Evolutionary conservation across 371 early-diverging fungal genomes (phyloP).

Genomic region (Mucor mucedo): DNA sequence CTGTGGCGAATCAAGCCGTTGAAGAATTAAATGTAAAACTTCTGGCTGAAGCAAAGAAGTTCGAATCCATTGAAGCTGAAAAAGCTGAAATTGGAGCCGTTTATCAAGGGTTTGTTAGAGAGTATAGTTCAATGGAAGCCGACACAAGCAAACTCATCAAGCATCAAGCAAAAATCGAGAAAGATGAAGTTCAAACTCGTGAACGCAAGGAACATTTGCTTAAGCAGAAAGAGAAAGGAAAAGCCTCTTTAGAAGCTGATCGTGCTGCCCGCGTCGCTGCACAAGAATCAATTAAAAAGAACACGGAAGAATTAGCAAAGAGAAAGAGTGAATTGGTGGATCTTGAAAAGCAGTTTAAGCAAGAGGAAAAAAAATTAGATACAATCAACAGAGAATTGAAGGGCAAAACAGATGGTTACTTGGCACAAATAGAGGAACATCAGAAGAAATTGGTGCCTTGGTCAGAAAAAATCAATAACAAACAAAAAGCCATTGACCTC

Average conservation of each 20-base stretch:
- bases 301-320: constrained; percentile 59
- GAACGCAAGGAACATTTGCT: constrained; percentile 82
- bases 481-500: constrained; percentile 77
- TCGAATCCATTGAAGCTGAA: constrained; percentile 61
- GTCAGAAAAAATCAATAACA: constrained; percentile 76
- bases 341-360: constrained; percentile 65
- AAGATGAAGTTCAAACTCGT: constrained; percentile 76
- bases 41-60: constrained; percentile 63
- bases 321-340: constrained; percentile 61
- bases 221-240: constrained; percentile 73
- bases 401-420: constrained; percentile 80
- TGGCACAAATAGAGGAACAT: constrained; percentile 74
- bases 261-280: constrained; percentile 51
- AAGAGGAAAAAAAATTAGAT: constrained; percentile 76
- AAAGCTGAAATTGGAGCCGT: constrained; percentile 59
- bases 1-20: constrained; percentile 52
- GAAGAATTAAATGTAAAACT: constrained; percentile 57
- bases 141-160: constrained; percentile 60
- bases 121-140: constrained; percentile 68
- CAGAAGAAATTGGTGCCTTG: constrained; percentile 85
- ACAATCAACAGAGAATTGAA: constrained; percentile 79
- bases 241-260: constrained; percentile 65
- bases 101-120: constrained; percentile 60
- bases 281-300: constrained; percentile 57
- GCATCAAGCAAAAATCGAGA: constrained; percentile 76